These are phyloP conservation scores for Aspergillus brasiliensis DNA, from an alignment of 2,329 filamentous ascomycete genomes.

Conservation along the genomic window DNA sequence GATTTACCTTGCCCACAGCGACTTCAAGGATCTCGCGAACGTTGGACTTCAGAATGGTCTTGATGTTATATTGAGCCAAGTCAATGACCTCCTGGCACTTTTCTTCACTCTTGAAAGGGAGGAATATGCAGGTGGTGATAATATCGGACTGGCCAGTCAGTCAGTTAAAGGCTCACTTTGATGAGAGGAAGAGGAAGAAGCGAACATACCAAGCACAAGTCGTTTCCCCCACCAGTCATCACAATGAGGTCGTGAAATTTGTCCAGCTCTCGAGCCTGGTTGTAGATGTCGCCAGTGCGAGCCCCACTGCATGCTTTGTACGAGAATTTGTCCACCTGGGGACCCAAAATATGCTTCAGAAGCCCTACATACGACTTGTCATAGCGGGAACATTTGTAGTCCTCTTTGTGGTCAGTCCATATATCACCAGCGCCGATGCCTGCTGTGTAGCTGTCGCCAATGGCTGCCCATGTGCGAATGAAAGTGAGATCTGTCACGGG, in stretches of 20 bases:
- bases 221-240: slow-evolving; percentile 44
- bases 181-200: not conserved
- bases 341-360: slow-evolving; percentile 2
- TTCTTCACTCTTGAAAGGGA: slow-evolving; percentile 14
- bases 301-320: slow-evolving; percentile 14
- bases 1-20: not conserved
- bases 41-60: not conserved
- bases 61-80: slow-evolving; percentile 3
- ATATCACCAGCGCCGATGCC: slow-evolving; percentile 36
- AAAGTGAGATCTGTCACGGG: slow-evolving; percentile 20
- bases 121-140: slow-evolving; percentile 26
- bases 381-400: slow-evolving; percentile 25
- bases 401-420: slow-evolving; percentile 27
- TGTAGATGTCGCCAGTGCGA: slow-evolving; percentile 2
- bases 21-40: not conserved
- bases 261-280: slow-evolving; percentile 24
- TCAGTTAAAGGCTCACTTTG: not conserved
- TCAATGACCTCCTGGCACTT: slow-evolving; percentile 14
- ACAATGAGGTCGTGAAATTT: slow-evolving; percentile 39
- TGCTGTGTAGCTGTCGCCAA: slow-evolving; percentile 44
- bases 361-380: slow-evolving; percentile 10
- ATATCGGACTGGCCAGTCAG: slow-evolving; percentile 11
- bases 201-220: slow-evolving; percentile 36
- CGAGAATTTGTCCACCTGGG: not conserved
- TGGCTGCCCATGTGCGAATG: slow-evolving; percentile 37